phyloP scores from a whole-genome alignment of 208 protist genomes.

The Wallacemonas collosoma region DNA sequence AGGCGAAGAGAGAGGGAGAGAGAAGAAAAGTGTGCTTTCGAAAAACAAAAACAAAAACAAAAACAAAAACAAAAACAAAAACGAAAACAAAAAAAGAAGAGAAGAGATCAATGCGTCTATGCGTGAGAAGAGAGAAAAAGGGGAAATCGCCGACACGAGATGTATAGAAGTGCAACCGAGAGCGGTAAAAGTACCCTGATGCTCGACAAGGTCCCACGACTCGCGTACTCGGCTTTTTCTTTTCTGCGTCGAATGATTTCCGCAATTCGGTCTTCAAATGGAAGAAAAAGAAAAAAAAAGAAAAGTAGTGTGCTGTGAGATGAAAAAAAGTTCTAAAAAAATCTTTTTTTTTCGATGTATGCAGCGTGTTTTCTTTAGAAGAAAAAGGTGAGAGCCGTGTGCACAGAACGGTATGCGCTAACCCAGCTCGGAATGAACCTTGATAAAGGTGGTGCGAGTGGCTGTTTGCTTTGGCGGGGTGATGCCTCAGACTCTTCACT shows the following conservation, averaged over 20 bases:
- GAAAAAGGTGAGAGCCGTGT: background rate
- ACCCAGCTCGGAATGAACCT: background rate
- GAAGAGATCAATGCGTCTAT: slow-evolving; percentile 22
- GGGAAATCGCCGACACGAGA: too few relatives aligned
- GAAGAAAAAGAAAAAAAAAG: slow-evolving; percentile 17
- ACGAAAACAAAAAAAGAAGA: slow-evolving; percentile 27
- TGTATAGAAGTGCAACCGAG: too few relatives aligned
- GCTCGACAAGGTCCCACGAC: too few relatives aligned
- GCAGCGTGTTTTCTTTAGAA: background rate
- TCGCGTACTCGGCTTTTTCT: too few relatives aligned
- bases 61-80: slow-evolving; percentile 18
- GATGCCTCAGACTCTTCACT: background rate
- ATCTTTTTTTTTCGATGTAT: slow-evolving; percentile 9
- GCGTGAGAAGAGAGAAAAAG: background rate
- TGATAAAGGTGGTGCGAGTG: background rate
- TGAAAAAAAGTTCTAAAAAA: background rate
- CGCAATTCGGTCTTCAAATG: background rate
- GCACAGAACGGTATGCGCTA: background rate
- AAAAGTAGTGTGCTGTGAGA: background rate
- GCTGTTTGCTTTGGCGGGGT: background rate
- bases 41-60: too few relatives aligned
- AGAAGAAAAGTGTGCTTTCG: background rate
- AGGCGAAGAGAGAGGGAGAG: background rate
- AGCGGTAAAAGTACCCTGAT: too few relatives aligned
- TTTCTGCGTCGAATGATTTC: too few relatives aligned